These are phyloP conservation scores for Rugonectria rugulosa DNA, from an alignment of 2,329 filamentous ascomycete species.

Conservation along the genomic window DNA sequence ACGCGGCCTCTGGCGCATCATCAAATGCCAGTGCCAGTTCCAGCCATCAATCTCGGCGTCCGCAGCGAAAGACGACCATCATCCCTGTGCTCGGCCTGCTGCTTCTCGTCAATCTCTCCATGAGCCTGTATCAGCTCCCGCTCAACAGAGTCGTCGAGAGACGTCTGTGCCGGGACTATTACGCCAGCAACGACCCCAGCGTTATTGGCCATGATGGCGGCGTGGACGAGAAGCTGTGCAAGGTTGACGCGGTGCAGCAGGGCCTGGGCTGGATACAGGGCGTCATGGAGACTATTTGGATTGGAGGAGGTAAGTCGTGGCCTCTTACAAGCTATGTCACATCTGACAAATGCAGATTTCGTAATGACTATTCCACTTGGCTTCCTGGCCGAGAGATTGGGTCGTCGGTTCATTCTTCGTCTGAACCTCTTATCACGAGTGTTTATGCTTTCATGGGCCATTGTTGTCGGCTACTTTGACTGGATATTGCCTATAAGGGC, in stretches of 20 bases:
- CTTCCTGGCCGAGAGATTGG: constrained; percentile 54
- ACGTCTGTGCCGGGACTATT: constrained; percentile 59
- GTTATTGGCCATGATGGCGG: constrained; percentile 42
- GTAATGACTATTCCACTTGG: constrained; percentile 58
- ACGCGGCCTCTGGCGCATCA: not conserved
- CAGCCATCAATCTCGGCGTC: constrained; percentile 1
- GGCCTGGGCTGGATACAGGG: constrained; percentile 61
- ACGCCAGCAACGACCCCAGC: constrained; percentile 48
- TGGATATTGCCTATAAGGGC: constrained; percentile 33
- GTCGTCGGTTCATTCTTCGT: constrained; percentile 49
- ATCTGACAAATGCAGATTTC: constrained; percentile 47
- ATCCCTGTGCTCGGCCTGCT: constrained; percentile 48
- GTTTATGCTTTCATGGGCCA: constrained; percentile 37
- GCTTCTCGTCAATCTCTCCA: constrained; percentile 55
- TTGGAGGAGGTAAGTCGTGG: constrained; percentile 51
- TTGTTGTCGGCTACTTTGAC: constrained; percentile 32
- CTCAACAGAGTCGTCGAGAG: constrained; percentile 56
- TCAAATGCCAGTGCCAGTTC: constrained; percentile 6
- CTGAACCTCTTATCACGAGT: constrained; percentile 51
- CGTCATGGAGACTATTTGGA: constrained; percentile 56
- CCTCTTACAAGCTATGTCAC: fast-evolving
- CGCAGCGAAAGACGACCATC: constrained; percentile 11
- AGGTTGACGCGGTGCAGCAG: constrained; percentile 59
- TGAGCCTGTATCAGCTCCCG: constrained; percentile 57
- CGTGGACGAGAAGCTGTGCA: constrained; percentile 61